A percentile compares a stretch with the other conserved stretches of the same genome.
These are phyloP conservation scores for Mortierella sp. DNA, from an alignment of 371 early-diverging fungal genomes.

Conservation along the genomic window DNA sequence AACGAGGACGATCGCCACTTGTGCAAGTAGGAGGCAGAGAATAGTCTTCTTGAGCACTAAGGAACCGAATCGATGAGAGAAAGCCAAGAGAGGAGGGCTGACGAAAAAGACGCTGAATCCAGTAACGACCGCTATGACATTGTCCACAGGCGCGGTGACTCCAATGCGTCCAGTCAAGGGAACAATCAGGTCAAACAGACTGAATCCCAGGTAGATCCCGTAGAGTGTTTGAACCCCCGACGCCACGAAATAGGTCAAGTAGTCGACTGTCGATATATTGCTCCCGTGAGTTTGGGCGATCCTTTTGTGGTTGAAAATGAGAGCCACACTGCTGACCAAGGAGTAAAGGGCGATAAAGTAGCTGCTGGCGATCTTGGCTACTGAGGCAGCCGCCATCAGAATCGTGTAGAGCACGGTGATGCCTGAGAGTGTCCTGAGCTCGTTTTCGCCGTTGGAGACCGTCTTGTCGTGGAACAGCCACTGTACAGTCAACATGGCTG, in stretches of 20 bases:
- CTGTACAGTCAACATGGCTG: constrained; percentile 64
- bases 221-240: constrained; percentile 60
- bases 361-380: constrained; percentile 27
- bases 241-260: constrained; percentile 61
- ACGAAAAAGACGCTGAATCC: constrained; percentile 68
- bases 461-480: constrained; percentile 53
- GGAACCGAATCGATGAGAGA: constrained; percentile 70
- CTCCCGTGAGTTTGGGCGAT: neutral
- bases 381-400: constrained; percentile 13
- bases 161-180: constrained; percentile 85
- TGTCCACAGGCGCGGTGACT: constrained; percentile 76
- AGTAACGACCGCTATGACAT: constrained; percentile 72
- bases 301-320: constrained; percentile 30
- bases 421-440: constrained; percentile 30
- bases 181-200: constrained; percentile 76
- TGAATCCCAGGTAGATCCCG: constrained; percentile 62
- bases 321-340: constrained; percentile 28
- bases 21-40: constrained; percentile 50
- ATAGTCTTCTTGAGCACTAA: constrained; percentile 58
- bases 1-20: constrained; percentile 56
- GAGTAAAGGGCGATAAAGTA: constrained; percentile 40
- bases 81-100: constrained; percentile 66
- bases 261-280: constrained; percentile 13
- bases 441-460: constrained; percentile 26
- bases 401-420: constrained; percentile 30